Conservation (phyloP, 768 basidiomycete genomes). For the Crucibulum laeve region DNA sequence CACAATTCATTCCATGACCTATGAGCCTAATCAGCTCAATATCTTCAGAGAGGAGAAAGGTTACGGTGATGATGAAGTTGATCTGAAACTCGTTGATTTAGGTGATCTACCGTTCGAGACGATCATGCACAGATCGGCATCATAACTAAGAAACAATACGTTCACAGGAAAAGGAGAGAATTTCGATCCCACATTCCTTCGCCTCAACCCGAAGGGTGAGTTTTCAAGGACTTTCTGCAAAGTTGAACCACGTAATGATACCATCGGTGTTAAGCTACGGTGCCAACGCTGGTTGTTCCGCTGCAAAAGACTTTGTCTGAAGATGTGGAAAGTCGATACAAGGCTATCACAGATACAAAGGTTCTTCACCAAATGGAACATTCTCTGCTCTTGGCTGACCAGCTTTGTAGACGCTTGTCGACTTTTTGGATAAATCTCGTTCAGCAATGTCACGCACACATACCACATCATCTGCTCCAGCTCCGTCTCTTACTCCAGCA, state of each 20-base stretch:
- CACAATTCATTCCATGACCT: neutral
- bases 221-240: neutral
- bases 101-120: slow-evolving; percentile 22
- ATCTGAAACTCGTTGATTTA: slow-evolving; percentile 64
- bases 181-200: slow-evolving; percentile 67
- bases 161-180: slow-evolving; percentile 71
- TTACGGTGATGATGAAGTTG: slow-evolving; percentile 73
- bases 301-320: slow-evolving; percentile 64
- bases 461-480: slow-evolving; percentile 69
- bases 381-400: neutral
- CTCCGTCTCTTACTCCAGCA: slow-evolving; percentile 73
- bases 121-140: neutral
- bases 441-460: slow-evolving; percentile 62
- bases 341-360: slow-evolving; percentile 72
- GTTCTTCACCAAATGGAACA: slow-evolving; percentile 36
- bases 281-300: slow-evolving; percentile 86
- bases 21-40: slow-evolving; percentile 4
- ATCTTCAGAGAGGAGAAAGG: slow-evolving; percentile 68
- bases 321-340: slow-evolving; percentile 76
- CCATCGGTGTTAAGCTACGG: slow-evolving; percentile 62
- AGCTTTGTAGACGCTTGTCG: slow-evolving; percentile 55
- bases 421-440: slow-evolving; percentile 82
- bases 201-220: slow-evolving; percentile 74
- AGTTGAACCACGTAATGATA: neutral
- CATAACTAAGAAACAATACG: neutral